Conservation (phyloP, 2,329 filamentous ascomycete species). For the Xylariaceae sp. region DNA sequence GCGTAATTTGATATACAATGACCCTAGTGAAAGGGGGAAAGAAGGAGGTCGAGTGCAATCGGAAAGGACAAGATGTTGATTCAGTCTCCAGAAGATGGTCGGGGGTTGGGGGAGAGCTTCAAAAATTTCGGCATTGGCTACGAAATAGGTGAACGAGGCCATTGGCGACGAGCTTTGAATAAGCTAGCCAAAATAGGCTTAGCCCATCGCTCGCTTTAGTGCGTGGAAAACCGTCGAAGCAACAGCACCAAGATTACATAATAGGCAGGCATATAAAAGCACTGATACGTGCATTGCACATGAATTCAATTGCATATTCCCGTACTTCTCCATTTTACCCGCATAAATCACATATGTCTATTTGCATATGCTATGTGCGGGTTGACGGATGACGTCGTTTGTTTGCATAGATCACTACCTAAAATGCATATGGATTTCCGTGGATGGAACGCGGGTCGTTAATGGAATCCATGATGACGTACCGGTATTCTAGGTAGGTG, state of each 20-base stretch:
- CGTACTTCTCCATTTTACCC: too few relatives aligned
- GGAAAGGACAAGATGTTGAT: conserved; percentile 16
- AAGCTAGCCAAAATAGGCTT: conserved; percentile 33
- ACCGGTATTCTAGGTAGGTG: too few relatives aligned
- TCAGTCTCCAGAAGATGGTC: conserved; percentile 10
- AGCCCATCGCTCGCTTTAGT: conserved; percentile 24
- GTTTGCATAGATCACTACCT: too few relatives aligned
- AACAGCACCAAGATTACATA: not conserved
- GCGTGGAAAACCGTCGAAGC: conserved; percentile 35
- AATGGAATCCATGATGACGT: too few relatives aligned
- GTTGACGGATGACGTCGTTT: too few relatives aligned
- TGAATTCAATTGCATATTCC: too few relatives aligned
- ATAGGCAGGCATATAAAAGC: not conserved
- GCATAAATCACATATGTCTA: too few relatives aligned
- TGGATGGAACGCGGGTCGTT: too few relatives aligned
- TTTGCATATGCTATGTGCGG: too few relatives aligned
- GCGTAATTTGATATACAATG: conserved; percentile 28
- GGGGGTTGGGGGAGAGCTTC: conserved; percentile 30
- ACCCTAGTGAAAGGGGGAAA: conserved; percentile 26
- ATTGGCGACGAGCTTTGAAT: conserved; percentile 26
- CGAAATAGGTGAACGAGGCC: conserved; percentile 26
- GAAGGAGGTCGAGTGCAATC: conserved; percentile 7
- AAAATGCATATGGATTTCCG: too few relatives aligned
- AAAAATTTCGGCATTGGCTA: conserved; percentile 34
- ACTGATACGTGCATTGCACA: not conserved